Evolutionary conservation across 768 basidiomycete species (phyloP).

Genomic region (Tylopilus vinaceipallidus): DNA sequence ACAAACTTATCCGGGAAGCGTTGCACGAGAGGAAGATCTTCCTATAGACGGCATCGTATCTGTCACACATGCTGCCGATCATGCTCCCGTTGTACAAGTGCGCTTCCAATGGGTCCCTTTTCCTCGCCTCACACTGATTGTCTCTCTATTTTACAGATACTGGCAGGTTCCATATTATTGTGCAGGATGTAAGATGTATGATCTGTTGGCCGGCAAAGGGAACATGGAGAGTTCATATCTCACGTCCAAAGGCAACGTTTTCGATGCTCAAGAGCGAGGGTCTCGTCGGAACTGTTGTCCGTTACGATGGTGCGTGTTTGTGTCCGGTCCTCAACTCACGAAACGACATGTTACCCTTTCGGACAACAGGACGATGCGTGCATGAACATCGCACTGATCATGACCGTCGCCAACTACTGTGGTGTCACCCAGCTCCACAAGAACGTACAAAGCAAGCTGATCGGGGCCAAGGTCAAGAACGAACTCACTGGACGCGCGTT

Average conservation of each 20-base stretch:
- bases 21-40: conserved; percentile 92
- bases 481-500: conserved; percentile 80
- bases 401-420: conserved; percentile 91
- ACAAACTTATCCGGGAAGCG: conserved; percentile 94
- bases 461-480: conserved; percentile 76
- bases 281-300: conserved; percentile 91
- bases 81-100: conserved; percentile 96
- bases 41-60: conserved; percentile 92
- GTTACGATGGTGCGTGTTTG: conserved; percentile 79
- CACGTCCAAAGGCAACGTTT: conserved; percentile 92
- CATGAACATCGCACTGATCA: conserved; percentile 94
- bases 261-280: conserved; percentile 94
- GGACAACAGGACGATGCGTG: conserved; percentile 98
- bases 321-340: background rate
- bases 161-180: conserved; percentile 98
- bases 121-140: conserved; percentile 3
- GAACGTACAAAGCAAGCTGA: conserved; percentile 55
- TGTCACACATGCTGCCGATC: conserved; percentile 91
- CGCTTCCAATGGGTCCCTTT: conserved; percentile 25
- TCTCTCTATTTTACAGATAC: conserved; percentile 47
- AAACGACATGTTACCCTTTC: conserved; percentile 26
- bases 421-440: conserved; percentile 82
- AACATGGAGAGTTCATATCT: conserved; percentile 96
- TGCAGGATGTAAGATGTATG: conserved; percentile 95
- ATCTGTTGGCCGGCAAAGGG: conserved; percentile 89